phyloP scores from a whole-genome alignment of 2,329 filamentous ascomycete genomes.

The Epichloe aotearoae region DNA sequence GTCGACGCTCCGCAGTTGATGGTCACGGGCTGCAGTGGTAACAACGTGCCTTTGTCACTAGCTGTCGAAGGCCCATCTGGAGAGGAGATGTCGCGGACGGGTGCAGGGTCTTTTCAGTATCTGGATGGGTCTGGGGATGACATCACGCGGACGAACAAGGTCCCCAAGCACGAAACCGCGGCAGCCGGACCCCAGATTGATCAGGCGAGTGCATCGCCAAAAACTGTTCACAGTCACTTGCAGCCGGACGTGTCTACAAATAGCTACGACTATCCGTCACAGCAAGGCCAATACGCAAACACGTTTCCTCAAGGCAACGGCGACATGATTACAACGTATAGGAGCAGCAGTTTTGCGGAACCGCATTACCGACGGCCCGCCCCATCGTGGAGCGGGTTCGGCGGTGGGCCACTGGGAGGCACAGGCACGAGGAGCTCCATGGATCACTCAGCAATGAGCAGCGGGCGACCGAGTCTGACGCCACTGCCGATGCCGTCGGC shows the following conservation, averaged over 20 bases:
- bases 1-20: constrained; percentile 54
- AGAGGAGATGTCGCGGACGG: constrained; percentile 38
- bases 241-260: constrained; percentile 27
- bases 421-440: constrained; percentile 25
- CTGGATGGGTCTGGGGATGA: constrained; percentile 35
- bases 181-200: constrained; percentile 23
- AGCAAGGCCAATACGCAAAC: constrained; percentile 25
- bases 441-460: constrained; percentile 28
- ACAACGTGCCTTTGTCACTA: constrained; percentile 42
- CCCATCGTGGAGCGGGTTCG: constrained; percentile 29
- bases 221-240: constrained; percentile 26
- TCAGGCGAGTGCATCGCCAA: constrained; percentile 28
- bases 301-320: constrained; percentile 28
- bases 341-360: constrained; percentile 38
- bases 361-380: constrained; percentile 29
- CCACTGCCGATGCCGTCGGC: constrained; percentile 34
- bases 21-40: constrained; percentile 34
- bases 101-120: constrained; percentile 34
- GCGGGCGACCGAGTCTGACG: constrained; percentile 30
- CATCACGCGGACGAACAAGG: constrained; percentile 25
- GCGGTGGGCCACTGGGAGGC: constrained; percentile 21
- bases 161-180: constrained; percentile 23
- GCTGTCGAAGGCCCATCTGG: constrained; percentile 38
- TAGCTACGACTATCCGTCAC: constrained; percentile 33
- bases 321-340: constrained; percentile 44